phyloP scores from a whole-genome alignment of 2,329 filamentous ascomycete species.

The Phaeophleospora eucalypticola region DNA sequence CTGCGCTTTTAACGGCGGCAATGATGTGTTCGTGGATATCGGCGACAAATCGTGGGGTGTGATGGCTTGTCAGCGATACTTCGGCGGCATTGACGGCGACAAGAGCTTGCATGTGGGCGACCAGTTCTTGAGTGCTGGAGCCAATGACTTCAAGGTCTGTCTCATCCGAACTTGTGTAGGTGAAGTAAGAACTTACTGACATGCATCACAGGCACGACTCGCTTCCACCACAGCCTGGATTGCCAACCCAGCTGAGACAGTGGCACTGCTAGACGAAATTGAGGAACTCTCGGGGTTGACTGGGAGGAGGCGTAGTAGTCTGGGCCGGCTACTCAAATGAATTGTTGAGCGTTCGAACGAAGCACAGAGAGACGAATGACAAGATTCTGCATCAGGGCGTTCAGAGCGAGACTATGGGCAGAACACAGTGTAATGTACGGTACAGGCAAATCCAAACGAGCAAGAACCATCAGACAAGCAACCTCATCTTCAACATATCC shows the following conservation, averaged over 20 bases:
- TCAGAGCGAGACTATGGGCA: no score
- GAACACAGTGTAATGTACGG: no score
- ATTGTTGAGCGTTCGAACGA: no score
- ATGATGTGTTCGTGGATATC: conserved; percentile 97
- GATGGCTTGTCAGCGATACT: conserved; percentile 84
- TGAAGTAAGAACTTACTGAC: conserved; percentile 1
- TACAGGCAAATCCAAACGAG: no score
- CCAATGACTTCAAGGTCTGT: conserved; percentile 87
- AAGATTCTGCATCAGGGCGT: no score
- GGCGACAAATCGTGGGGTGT: conserved; percentile 98
- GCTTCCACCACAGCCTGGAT: conserved; percentile 98
- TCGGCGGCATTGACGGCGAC: conserved; percentile 68
- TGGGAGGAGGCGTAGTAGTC: background rate
- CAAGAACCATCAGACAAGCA: conserved; percentile 2
- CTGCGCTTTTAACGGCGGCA: conserved; percentile 96
- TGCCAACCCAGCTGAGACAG: conserved; percentile 85
- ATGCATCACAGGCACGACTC: conserved; percentile 58
- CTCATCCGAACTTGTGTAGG: conserved; percentile 5
- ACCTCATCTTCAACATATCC: conserved; percentile 16
- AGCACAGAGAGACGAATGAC: no score
- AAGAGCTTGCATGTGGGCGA: conserved; percentile 91
- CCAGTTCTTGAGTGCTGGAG: conserved; percentile 90
- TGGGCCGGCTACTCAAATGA: no score
- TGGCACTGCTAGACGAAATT: conserved; percentile 82
- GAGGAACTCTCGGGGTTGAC: background rate